These are phyloP conservation scores for Ophiostoma piceae DNA, from an alignment of 2,329 filamentous ascomycete species.

Conservation along the genomic window DNA sequence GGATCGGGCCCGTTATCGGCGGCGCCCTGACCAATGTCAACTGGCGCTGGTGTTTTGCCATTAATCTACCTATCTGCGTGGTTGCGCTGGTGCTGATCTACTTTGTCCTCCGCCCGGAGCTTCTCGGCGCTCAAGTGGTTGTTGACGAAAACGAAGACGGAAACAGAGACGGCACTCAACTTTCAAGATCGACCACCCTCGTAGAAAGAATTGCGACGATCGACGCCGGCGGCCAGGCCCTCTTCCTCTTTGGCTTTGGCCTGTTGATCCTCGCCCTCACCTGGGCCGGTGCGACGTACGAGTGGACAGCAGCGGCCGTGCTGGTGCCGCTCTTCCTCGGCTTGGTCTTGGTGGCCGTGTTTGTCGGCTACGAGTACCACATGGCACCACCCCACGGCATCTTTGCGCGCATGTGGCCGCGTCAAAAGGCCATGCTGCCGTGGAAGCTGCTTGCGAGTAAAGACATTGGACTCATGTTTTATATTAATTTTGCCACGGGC, in stretches of 20 bases:
- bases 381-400: constrained; percentile 46
- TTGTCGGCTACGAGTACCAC: constrained; percentile 49
- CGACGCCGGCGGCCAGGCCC: constrained; percentile 50
- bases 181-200: not conserved
- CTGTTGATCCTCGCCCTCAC: constrained; percentile 51
- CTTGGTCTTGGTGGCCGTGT: constrained; percentile 37
- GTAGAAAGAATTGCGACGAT: constrained; percentile 47
- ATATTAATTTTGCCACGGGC: constrained; percentile 56
- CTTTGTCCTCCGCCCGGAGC: constrained; percentile 52
- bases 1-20: constrained; percentile 57
- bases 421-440: constrained; percentile 55
- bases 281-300: constrained; percentile 51
- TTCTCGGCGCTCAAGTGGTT: constrained; percentile 46
- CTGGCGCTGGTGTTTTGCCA: constrained; percentile 61
- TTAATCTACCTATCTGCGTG: constrained; percentile 43
- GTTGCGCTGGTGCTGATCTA: constrained; percentile 50
- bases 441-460: constrained; percentile 52
- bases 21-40: constrained; percentile 50
- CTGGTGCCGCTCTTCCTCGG: constrained; percentile 47
- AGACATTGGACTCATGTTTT: constrained; percentile 57
- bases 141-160: not conserved
- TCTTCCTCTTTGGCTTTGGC: constrained; percentile 52
- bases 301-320: constrained; percentile 47
- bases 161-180: not conserved
- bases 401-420: constrained; percentile 46